Conservation (phyloP, 257 asterid genomes). For the Salvia miltiorrhiza region DNA sequence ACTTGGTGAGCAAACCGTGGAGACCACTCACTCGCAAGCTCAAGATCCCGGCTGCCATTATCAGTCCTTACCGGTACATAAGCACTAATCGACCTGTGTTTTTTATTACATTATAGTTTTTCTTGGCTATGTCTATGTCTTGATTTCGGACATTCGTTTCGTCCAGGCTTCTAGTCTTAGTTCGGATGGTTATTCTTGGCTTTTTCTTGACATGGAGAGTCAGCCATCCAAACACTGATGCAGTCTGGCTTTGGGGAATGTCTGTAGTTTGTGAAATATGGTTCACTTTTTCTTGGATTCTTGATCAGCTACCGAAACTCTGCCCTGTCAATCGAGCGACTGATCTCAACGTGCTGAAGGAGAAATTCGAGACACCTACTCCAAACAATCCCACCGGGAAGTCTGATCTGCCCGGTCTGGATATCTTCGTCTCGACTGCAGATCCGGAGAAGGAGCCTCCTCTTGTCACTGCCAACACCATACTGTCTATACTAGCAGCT, state of each 20-base stretch:
- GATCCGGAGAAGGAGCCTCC: constrained; percentile 86
- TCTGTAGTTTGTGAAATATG: constrained; percentile 73
- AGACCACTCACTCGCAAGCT: constrained; percentile 78
- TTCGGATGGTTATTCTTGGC: constrained; percentile 62
- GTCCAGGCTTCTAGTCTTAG: constrained; percentile 48
- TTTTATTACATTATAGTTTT: not conserved
- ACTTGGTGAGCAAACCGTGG: constrained; percentile 64
- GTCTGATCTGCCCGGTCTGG: constrained; percentile 71
- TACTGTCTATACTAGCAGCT: constrained; percentile 58
- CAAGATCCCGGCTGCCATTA: constrained; percentile 67
- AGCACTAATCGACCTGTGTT: not conserved
- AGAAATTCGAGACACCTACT: constrained; percentile 56
- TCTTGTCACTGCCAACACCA: constrained; percentile 76
- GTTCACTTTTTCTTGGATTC: constrained; percentile 81
- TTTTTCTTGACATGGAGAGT: constrained; percentile 66
- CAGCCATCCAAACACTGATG: constrained; percentile 59
- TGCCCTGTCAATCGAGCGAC: constrained; percentile 73
- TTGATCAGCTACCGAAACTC: constrained; percentile 71
- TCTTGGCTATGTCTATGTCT: not conserved
- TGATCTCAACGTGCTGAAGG: constrained; percentile 61
- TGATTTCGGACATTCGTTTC: constrained; percentile 8
- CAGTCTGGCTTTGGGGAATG: constrained; percentile 80
- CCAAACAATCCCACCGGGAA: constrained; percentile 62
- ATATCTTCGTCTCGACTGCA: constrained; percentile 70
- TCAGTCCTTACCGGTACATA: constrained; percentile 72